Evolutionary conservation across 495 filamentous ascomycete genomes (phyloP), one percentile per base, ranked within the genome.

Genomic region (Astrothelium macrocarpum): DNA sequence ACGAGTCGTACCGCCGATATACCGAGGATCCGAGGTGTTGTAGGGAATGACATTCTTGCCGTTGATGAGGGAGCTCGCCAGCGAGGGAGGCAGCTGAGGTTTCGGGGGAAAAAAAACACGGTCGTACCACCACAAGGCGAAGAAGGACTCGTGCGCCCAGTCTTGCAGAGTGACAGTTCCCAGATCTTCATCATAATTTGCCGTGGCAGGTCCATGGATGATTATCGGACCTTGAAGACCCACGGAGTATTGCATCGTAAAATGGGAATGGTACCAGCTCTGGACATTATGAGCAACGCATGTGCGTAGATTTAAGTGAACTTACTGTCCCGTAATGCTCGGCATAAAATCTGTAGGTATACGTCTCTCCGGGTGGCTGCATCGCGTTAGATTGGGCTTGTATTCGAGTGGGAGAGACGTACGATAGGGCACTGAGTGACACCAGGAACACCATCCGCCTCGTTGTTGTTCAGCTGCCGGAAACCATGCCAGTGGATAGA

Each of bases 41-140:
- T 46, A 63, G 42, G 45, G 45, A 62, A 85, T 83, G 20, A 69
- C 59, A 65, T 68, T 71, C 63, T 71, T 71, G 43, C 71, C 71
- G 60, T 72, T 72, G 65, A 72, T 71, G 42, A 72, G 53, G 45
- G 49, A 26, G 49, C 49, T 56, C 9, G 20, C 49, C 25, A 56
- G 49, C 25, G 49, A 56, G 3, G 74, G 71, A 26, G 71, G 71
- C 60, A 64, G 59, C 36, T 61, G 59, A 31, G 34, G 36, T 11
- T 43, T 61, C 25, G 49, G 49, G 1, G 74, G 66, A 34, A 29
- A 18, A 45, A 32, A 56, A 18, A 36, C 61, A 63, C 43, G 42
- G 39, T 53, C 29, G 36, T 32, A 62, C 39, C 60, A 64, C 32
- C 45, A 63, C 32, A 42, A 59, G 53, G 26, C 32, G 29, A 46